These are phyloP conservation scores for Colletotrichum neosansevieriae DNA, from an alignment of 2,329 filamentous ascomycete species.

Conservation along the genomic window DNA sequence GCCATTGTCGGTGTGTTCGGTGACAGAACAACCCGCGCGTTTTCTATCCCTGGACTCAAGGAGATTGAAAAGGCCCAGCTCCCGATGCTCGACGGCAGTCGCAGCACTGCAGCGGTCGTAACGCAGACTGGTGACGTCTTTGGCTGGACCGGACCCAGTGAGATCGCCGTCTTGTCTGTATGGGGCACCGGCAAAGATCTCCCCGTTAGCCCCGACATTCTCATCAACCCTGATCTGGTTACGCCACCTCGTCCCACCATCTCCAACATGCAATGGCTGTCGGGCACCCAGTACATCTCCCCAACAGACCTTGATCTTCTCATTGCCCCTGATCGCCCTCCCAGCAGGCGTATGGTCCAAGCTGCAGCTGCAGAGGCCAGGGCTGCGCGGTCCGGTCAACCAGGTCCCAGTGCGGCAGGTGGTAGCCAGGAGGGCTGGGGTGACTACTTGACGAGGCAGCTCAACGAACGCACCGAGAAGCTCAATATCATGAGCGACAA, in stretches of 20 bases:
- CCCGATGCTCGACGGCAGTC: slow-evolving; percentile 77
- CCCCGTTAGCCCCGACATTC: slow-evolving; percentile 74
- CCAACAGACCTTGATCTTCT: slow-evolving; percentile 89
- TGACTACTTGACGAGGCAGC: slow-evolving; percentile 85
- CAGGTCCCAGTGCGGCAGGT: slow-evolving; percentile 42
- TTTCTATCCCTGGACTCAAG: slow-evolving; percentile 87
- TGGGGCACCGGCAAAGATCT: slow-evolving; percentile 81
- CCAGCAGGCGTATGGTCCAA: slow-evolving; percentile 88
- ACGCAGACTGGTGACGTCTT: slow-evolving; percentile 85
- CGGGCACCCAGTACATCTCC: slow-evolving; percentile 91
- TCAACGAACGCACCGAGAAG: slow-evolving; percentile 92
- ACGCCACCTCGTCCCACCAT: slow-evolving; percentile 90
- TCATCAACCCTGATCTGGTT: slow-evolving; percentile 81
- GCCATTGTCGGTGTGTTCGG: slow-evolving; percentile 88
- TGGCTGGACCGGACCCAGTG: slow-evolving; percentile 89
- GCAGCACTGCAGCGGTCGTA: slow-evolving; percentile 77
- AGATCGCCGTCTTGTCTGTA: slow-evolving; percentile 84
- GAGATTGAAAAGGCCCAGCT: slow-evolving; percentile 80
- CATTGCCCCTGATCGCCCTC: slow-evolving; percentile 88
- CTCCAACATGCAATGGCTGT: slow-evolving; percentile 95
- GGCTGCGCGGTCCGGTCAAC: slow-evolving; percentile 58
- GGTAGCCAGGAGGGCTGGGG: slow-evolving; percentile 72
- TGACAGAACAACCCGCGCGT: slow-evolving; percentile 83
- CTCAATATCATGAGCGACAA: slow-evolving; percentile 84
- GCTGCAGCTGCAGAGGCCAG: slow-evolving; percentile 82